phyloP scores from a whole-genome alignment of 768 basidiomycete genomes.

The Auriscalpium vulgare region DNA sequence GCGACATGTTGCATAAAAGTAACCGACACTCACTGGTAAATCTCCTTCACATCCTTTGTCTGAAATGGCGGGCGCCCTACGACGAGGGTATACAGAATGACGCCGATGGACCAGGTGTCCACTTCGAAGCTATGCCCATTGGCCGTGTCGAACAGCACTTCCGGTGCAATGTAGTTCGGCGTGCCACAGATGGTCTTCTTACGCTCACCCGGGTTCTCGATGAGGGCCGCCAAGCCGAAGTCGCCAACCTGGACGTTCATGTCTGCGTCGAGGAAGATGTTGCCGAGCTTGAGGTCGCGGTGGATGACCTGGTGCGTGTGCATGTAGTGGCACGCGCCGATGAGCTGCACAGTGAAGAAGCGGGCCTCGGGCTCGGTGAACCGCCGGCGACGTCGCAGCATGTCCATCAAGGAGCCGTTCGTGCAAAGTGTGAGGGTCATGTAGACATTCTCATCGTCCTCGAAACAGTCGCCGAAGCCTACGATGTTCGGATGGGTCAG shows the following conservation, averaged over 20 bases:
- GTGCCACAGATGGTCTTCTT: slow-evolving; percentile 99
- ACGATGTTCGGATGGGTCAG: slow-evolving; percentile 92
- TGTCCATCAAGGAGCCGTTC: slow-evolving; percentile 85
- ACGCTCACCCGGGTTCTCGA: slow-evolving; percentile 91
- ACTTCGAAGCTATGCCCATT: slow-evolving; percentile 98
- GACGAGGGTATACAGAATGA: slow-evolving; percentile 91
- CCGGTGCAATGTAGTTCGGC: slow-evolving; percentile 97
- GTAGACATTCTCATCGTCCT: slow-evolving; percentile 93
- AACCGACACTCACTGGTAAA: slow-evolving; percentile 65
- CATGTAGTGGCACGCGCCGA: slow-evolving; percentile 97
- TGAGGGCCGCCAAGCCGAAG: slow-evolving; percentile 93
- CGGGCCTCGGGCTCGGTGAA: slow-evolving; percentile 91
- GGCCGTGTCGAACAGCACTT: slow-evolving; percentile 91
- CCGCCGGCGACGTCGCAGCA: slow-evolving; percentile 78
- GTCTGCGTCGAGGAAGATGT: slow-evolving; percentile 81
- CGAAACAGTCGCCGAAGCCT: slow-evolving; percentile 86
- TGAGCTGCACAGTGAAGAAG: slow-evolving; percentile 88
- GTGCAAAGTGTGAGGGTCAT: slow-evolving; percentile 93
- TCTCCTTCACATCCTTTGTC: slow-evolving; percentile 94
- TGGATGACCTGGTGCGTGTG: slow-evolving; percentile 95
- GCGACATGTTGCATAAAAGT: background rate
- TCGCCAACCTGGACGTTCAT: slow-evolving; percentile 98
- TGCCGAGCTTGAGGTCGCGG: slow-evolving; percentile 93
- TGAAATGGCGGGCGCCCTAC: slow-evolving; percentile 98
- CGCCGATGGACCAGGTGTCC: slow-evolving; percentile 96